phyloP scores from a whole-genome alignment of 2,329 filamentous ascomycete genomes.

The Fusarium keratoplasticum region DNA sequence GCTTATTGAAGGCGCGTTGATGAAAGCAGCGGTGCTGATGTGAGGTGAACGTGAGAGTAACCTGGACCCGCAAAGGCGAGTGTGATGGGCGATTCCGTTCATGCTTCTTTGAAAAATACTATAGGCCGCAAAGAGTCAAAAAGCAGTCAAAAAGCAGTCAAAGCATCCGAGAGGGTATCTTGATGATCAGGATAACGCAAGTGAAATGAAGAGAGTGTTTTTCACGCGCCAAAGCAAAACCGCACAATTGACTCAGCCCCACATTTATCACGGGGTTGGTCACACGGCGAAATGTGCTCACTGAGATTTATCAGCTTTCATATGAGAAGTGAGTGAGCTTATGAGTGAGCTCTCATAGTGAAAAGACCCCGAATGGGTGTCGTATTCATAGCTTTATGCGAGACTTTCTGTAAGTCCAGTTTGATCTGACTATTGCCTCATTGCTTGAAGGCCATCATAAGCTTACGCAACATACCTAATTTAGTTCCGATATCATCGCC shows the following conservation, averaged over 20 bases:
- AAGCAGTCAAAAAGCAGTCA: too few relatives aligned
- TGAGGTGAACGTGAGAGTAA: background rate
- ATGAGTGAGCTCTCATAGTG: background rate
- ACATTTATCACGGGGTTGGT: background rate
- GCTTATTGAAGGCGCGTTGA: background rate
- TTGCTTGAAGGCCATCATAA: background rate
- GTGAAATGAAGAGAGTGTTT: too few relatives aligned
- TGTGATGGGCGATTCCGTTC: background rate
- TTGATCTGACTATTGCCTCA: background rate
- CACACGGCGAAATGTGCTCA: background rate
- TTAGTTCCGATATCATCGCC: background rate
- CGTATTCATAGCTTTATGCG: background rate
- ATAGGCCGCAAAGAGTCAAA: too few relatives aligned
- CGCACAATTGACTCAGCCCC: constrained; percentile 12
- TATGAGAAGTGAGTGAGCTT: background rate
- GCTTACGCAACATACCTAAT: background rate
- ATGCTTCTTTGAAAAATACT: too few relatives aligned
- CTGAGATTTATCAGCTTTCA: background rate
- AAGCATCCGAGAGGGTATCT: too few relatives aligned
- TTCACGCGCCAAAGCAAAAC: background rate
- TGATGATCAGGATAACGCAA: too few relatives aligned
- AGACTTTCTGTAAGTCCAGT: background rate
- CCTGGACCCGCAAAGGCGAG: background rate
- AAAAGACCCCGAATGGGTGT: background rate
- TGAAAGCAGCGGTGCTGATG: background rate